phyloP scores from a whole-genome alignment of 805 yeast species.

The Zygoascus biomembranicola region DNA sequence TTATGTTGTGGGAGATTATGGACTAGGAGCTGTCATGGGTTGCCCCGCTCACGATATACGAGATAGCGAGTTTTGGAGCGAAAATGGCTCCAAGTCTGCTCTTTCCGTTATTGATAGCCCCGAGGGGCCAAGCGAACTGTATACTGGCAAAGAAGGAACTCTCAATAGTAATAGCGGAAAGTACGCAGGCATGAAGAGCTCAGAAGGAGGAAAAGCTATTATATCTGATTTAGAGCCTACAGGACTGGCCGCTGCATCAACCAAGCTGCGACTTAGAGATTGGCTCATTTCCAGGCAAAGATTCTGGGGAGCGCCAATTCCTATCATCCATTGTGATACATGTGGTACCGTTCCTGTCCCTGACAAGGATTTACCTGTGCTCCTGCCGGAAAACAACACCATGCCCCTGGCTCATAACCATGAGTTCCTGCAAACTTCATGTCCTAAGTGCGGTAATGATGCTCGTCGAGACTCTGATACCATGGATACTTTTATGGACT shows the following conservation, averaged over 20 bases:
- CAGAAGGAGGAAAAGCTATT: conserved; percentile 46
- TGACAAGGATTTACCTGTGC: conserved; percentile 74
- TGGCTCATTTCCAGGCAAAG: conserved; percentile 94
- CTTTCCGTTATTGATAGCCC: conserved; percentile 40
- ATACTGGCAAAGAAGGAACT: conserved; percentile 36
- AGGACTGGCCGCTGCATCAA: conserved; percentile 39
- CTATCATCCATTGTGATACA: conserved; percentile 73
- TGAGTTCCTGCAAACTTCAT: conserved; percentile 61
- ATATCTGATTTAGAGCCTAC: conserved; percentile 32
- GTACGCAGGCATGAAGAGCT: conserved; percentile 41
- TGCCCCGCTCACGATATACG: conserved; percentile 90
- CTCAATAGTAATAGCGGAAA: conserved; percentile 42
- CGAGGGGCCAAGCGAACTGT: conserved; percentile 23
- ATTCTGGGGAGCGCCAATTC: conserved; percentile 98
- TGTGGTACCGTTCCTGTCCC: conserved; percentile 96
- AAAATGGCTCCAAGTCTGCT: conserved; percentile 42
- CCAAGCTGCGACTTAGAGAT: conserved; percentile 67
- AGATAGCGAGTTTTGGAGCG: conserved; percentile 73
- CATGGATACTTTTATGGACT: conserved; percentile 97
- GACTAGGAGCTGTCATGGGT: conserved; percentile 96
- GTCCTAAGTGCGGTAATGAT: conserved; percentile 65
- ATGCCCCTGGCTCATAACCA: conserved; percentile 60
- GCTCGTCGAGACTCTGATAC: conserved; percentile 94
- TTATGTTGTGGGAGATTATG: conserved; percentile 76
- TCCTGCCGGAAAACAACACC: conserved; percentile 51